Percentiles rank a stretch among this genome's conserved stretches.
These are phyloP conservation scores for Colletotrichum sp. DNA, from an alignment of 2,329 filamentous ascomycete species.

Conservation along the genomic window DNA sequence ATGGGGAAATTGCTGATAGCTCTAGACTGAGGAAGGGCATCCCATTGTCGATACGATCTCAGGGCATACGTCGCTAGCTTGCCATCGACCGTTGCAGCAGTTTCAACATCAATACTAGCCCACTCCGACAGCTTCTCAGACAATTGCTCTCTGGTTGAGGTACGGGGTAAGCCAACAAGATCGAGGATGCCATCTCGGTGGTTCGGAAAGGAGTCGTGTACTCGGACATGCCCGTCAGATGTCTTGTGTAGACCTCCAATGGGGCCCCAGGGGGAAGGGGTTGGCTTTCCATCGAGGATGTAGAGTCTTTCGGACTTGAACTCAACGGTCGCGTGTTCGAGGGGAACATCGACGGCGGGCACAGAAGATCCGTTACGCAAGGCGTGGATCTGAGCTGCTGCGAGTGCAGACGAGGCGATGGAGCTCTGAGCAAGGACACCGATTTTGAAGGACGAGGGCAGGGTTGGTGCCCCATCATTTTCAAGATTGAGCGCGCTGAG, in stretches of 20 bases:
- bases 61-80: conserved; percentile 53
- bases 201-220: conserved; percentile 60
- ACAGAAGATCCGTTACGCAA: conserved; percentile 31
- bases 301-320: conserved; percentile 60
- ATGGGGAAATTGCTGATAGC: conserved; percentile 53
- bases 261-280: conserved; percentile 39
- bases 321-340: conserved; percentile 52
- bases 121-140: conserved; percentile 39
- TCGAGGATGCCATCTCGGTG: conserved; percentile 48
- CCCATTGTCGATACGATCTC: conserved; percentile 56
- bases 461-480: background rate
- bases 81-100: conserved; percentile 39
- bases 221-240: conserved; percentile 55
- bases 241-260: conserved; percentile 59
- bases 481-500: background rate
- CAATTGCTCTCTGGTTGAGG: conserved; percentile 42
- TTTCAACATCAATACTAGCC: conserved; percentile 54
- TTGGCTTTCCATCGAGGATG: conserved; percentile 40
- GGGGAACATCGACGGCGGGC: conserved; percentile 45
- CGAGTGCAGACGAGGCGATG: conserved; percentile 55
- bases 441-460: conserved; percentile 59
- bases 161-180: conserved; percentile 43
- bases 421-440: conserved; percentile 56
- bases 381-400: conserved; percentile 51
- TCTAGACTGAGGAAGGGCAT: conserved; percentile 49